Evolutionary conservation across 495 filamentous ascomycete genomes (phyloP).

Genomic region (Penicillium dipodomyicola): DNA sequence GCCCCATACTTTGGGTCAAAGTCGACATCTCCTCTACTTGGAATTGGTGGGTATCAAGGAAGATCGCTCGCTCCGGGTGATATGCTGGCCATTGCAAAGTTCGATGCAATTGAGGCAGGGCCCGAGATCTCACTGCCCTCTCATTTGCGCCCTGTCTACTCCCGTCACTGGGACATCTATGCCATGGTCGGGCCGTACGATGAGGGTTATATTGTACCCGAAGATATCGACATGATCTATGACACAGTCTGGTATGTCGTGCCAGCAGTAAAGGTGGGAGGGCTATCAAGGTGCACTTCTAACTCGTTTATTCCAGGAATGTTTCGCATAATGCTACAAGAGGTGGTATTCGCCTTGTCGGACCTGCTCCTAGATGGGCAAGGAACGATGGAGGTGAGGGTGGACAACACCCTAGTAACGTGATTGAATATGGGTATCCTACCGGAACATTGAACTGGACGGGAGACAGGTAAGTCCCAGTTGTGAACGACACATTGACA

Average conservation of each 20-base stretch:
- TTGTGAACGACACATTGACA: not conserved
- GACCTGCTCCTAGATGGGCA: conserved; percentile 55
- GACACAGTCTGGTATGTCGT: conserved; percentile 37
- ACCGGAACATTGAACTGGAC: conserved; percentile 56
- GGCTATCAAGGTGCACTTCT: not conserved
- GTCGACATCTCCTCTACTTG: conserved; percentile 53
- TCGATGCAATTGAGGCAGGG: conserved; percentile 23
- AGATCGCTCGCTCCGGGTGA: conserved; percentile 53
- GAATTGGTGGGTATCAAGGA: conserved; percentile 59
- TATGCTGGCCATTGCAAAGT: conserved; percentile 38
- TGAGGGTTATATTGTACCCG: conserved; percentile 49
- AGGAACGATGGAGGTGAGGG: conserved; percentile 58
- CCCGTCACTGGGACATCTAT: conserved; percentile 47
- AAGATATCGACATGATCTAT: conserved; percentile 57
- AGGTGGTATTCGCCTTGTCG: conserved; percentile 56
- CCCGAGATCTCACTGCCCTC: conserved; percentile 33
- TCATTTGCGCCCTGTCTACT: conserved; percentile 43
- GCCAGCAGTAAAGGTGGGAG: not conserved
- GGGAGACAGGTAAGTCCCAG: conserved; percentile 50
- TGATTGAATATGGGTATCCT: conserved; percentile 59
- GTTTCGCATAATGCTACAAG: conserved; percentile 58
- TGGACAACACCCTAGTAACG: conserved; percentile 58
- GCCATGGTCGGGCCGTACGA: conserved; percentile 58
- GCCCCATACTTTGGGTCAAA: conserved; percentile 59
- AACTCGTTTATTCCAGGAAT: conserved; percentile 31